phyloP scores from a whole-genome alignment of 2,329 filamentous ascomycete species.

The Gnomoniopsis sp. region DNA sequence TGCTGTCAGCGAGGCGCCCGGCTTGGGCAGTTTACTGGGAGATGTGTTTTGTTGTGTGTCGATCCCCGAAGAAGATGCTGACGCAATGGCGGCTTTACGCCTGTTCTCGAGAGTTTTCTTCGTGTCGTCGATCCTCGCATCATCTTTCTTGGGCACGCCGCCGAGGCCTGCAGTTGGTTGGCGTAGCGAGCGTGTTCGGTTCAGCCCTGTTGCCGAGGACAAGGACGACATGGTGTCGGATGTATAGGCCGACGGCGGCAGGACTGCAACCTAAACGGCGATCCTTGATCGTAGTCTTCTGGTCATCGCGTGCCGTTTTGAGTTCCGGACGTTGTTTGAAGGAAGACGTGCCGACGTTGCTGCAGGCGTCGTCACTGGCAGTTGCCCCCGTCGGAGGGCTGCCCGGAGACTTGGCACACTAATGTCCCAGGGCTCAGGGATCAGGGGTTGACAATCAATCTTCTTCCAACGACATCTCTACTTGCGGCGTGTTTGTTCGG shows the following conservation, averaged over 20 bases:
- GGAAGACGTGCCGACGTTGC: not conserved
- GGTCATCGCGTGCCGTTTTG: not conserved
- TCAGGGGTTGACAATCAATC: not conserved
- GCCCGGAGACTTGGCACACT: not conserved
- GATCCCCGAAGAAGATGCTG: not conserved
- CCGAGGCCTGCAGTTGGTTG: constrained; percentile 13
- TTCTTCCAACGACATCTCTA: no score
- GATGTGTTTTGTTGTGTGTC: constrained; percentile 32
- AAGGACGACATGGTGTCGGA: constrained; percentile 10
- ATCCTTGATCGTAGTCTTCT: not conserved
- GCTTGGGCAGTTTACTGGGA: constrained; percentile 49
- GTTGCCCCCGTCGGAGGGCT: not conserved
- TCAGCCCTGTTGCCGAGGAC: constrained; percentile 8
- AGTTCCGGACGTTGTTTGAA: not conserved
- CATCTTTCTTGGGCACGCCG: constrained; percentile 8
- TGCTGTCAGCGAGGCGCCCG: constrained; percentile 31
- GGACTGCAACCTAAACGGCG: not conserved
- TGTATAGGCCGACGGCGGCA: not conserved
- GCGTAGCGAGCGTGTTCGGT: constrained; percentile 14
- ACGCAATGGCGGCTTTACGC: not conserved
- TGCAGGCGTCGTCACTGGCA: not conserved
- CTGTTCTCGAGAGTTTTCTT: not conserved
- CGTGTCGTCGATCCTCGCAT: not conserved
- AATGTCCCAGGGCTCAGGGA: not conserved
- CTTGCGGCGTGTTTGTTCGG: no score